Conservation (phyloP, 1,139 yeast genomes). For the Kodamaea plutei region DNA sequence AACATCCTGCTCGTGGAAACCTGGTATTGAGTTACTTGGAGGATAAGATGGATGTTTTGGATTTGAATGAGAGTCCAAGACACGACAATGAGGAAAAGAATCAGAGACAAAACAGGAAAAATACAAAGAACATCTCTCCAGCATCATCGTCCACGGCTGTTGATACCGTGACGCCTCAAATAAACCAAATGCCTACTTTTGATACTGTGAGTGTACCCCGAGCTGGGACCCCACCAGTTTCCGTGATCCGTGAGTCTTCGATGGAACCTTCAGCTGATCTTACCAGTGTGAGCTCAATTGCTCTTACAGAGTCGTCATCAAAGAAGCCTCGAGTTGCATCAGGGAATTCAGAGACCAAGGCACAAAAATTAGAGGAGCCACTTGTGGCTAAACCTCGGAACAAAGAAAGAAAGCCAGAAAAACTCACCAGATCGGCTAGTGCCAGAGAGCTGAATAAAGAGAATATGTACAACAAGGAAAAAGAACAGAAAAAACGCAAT, state of each 20-base stretch:
- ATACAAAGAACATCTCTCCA: constrained; percentile 7
- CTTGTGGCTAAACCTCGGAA: constrained; percentile 1
- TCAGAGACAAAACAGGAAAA: too few relatives aligned
- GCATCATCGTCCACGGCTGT: constrained; percentile 7
- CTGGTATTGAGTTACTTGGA: constrained; percentile 45
- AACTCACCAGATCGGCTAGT: constrained; percentile 1
- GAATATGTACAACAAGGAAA: constrained; percentile 18
- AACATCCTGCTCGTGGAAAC: constrained; percentile 34
- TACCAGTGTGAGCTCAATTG: not conserved
- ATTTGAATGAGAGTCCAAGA: constrained; percentile 23
- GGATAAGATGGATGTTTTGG: constrained; percentile 44
- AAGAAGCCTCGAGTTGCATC: constrained; percentile 6
- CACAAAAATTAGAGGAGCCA: constrained; percentile 4
- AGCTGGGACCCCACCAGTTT: constrained; percentile 2
- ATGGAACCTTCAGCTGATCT: not conserved
- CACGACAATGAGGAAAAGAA: too few relatives aligned
- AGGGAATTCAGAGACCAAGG: constrained; percentile 1
- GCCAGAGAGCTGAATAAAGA: constrained; percentile 20
- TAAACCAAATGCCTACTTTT: constrained; percentile 28
- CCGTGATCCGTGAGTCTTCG: constrained; percentile 1
- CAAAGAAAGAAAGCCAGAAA: constrained; percentile 3
- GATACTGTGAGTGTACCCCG: constrained; percentile 12
- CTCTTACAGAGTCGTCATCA: constrained; percentile 5
- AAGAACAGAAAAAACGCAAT: constrained; percentile 39
- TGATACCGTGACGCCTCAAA: constrained; percentile 27